Base-by-base conservation (phyloP, 1,139 yeast species). In the Sugiyamaella castrensis region DNA sequence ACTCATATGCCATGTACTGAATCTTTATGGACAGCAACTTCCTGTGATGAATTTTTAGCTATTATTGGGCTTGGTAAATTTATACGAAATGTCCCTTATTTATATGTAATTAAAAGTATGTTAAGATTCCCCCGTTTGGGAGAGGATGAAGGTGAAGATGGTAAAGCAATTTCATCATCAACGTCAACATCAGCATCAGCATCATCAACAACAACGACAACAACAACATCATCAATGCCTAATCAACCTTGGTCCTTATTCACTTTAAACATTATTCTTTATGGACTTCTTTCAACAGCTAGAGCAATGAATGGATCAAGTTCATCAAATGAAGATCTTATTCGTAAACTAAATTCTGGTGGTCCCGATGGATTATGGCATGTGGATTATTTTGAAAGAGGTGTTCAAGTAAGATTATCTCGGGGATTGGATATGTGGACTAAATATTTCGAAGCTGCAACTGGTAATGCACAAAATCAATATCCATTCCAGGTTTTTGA, bases 341-440 rank as follows among this genome's bases (percentile, higher is more conserved):
- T 50, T n/a, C 33, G 41, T 32, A 49, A 45, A 34, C 45, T 55
- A 37, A 50, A 50, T 37, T 31, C 41, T 2, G 37, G 43, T n/a
- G 54, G 48, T 8, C 52, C 40, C 9, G 41, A 46, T 29, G 51
- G 52, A 26, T 39, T 47, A 7, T 42, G 58, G 56, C 38, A 37
- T 16, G 53, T 52, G 13, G 55, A 53, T 29, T 51, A 49, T 33
- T 46, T 40, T 35, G 66, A 64, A 45, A 53, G 56, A 4, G 51
- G 57, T 8, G 52, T 63, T 6, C 66, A 59, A 50, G 57, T 57
- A 2, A 55, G 70, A 11, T 42, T 66, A 12, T 60, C 58, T 30
- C 57, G 67, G 8, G 70, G 63, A 8, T 56, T 66, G 29, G 66
- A 65, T 31, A 57, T 61, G 30, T 65, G 68, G 66, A 58, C 56